phyloP scores from a whole-genome alignment of 148 eudicot species.

The Chenopodium formosanum region DNA sequence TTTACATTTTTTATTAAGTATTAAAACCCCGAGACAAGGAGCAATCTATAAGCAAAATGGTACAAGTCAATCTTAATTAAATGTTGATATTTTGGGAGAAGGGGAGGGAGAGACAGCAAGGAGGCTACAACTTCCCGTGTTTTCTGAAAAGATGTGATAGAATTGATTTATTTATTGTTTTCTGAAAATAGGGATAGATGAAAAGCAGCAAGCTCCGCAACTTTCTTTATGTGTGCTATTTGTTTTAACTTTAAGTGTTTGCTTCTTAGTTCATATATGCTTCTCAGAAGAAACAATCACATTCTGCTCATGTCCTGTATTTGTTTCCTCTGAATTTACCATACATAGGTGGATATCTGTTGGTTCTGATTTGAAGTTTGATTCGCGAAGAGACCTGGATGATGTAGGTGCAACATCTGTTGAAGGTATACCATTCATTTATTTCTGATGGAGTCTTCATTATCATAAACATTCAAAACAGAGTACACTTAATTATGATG shows the following conservation, averaged over 20 bases:
- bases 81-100: background rate
- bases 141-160: background rate
- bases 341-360: constrained; percentile 94
- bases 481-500: background rate
- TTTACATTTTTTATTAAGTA: too few species aligned
- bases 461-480: background rate
- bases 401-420: constrained; percentile 81
- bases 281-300: background rate
- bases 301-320: constrained; percentile 24
- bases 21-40: background rate
- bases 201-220: too few species aligned
- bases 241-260: background rate
- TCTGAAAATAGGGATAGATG: background rate
- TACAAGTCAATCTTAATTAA: background rate
- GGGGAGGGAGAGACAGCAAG: background rate
- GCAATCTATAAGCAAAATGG: background rate
- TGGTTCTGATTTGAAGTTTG: constrained; percentile 97
- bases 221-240: background rate
- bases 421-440: constrained; percentile 52
- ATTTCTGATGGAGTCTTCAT: constrained; percentile 1
- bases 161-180: too few species aligned
- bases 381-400: constrained; percentile 93
- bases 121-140: background rate
- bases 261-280: constrained; percentile 1
- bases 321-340: constrained; percentile 30